phyloP scores from a whole-genome alignment of 345 rosid genomes.

The Cardamine resedifolia region DNA sequence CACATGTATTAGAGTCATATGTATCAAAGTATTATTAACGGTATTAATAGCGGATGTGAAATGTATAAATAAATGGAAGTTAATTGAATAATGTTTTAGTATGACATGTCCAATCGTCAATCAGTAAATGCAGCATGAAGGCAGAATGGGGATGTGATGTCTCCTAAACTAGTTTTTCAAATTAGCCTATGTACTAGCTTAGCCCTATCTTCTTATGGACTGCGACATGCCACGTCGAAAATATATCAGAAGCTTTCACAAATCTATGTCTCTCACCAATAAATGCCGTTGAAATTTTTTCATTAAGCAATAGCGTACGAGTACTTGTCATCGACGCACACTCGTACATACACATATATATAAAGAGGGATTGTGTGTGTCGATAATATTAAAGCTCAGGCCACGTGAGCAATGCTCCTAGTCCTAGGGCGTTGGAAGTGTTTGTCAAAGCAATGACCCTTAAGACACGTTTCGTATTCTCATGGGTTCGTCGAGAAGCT shows the following conservation, averaged over 20 bases:
- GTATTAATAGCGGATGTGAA: background rate
- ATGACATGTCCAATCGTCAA: conserved; percentile 25
- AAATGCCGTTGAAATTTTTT: background rate
- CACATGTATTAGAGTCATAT: background rate
- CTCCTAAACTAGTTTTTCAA: conserved; percentile 31
- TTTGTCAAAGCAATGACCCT: conserved; percentile 4
- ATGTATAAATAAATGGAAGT: background rate
- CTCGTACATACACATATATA: background rate
- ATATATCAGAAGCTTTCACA: conserved; percentile 13
- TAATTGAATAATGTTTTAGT: conserved; percentile 14
- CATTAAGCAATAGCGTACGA: background rate
- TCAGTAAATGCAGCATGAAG: background rate
- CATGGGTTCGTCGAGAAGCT: conserved; percentile 19
- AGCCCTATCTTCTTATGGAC: conserved; percentile 12
- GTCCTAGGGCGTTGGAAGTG: conserved; percentile 31
- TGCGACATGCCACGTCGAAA: conserved; percentile 17
- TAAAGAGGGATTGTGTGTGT: background rate
- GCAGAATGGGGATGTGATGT: conserved; percentile 31
- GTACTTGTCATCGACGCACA: background rate
- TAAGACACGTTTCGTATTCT: conserved; percentile 32
- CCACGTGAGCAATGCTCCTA: conserved; percentile 31
- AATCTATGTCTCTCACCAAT: conserved; percentile 20
- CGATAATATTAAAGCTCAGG: conserved; percentile 1
- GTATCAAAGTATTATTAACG: background rate
- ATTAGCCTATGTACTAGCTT: conserved; percentile 8